A percentile compares a stretch with the other conserved stretches of the same genome.
Evolutionary conservation across 129 eudicot species (phyloP).

Genomic region (Flaveria robusta): DNA sequence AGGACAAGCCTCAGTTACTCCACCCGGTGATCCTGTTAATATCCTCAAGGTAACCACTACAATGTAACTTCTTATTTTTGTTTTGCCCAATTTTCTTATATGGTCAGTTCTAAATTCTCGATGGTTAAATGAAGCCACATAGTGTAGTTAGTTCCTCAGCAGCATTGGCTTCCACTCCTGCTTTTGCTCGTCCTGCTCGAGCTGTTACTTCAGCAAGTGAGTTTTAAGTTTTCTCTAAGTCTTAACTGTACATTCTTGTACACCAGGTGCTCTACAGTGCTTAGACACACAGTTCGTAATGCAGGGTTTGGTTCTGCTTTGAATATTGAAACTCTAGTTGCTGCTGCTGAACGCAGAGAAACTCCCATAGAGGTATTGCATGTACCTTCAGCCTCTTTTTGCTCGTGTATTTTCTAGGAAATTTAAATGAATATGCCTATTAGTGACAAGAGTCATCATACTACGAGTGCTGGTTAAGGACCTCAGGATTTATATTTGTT

Average conservation of each 20-base stretch:
- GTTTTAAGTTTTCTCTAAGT: background rate
- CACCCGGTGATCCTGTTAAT: slow-evolving; percentile 51
- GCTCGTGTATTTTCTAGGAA: background rate
- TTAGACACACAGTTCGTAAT: background rate
- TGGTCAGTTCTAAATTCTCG: background rate
- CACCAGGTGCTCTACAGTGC: background rate
- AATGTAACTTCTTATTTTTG: background rate
- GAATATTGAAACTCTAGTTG: slow-evolving; percentile 91
- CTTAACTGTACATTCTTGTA: background rate
- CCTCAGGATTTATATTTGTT: background rate
- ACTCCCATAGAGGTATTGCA: slow-evolving; percentile 81
- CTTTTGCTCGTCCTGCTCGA: too few species aligned
- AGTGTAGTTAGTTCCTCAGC: slow-evolving; percentile 49
- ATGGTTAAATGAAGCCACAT: slow-evolving; percentile 47
- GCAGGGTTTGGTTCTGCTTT: slow-evolving; percentile 96
- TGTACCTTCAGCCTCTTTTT: background rate
- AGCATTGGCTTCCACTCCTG: slow-evolving; percentile 59
- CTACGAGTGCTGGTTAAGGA: background rate
- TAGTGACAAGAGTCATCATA: background rate
- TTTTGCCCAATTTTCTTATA: background rate
- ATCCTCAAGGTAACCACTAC: slow-evolving; percentile 52
- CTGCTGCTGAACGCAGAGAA: slow-evolving; percentile 98
- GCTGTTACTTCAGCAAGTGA: slow-evolving; percentile 65
- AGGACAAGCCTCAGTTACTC: too few species aligned
- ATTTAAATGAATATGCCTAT: background rate